phyloP scores from a whole-genome alignment of 768 basidiomycete genomes.

The Xanthoconium purpureum region DNA sequence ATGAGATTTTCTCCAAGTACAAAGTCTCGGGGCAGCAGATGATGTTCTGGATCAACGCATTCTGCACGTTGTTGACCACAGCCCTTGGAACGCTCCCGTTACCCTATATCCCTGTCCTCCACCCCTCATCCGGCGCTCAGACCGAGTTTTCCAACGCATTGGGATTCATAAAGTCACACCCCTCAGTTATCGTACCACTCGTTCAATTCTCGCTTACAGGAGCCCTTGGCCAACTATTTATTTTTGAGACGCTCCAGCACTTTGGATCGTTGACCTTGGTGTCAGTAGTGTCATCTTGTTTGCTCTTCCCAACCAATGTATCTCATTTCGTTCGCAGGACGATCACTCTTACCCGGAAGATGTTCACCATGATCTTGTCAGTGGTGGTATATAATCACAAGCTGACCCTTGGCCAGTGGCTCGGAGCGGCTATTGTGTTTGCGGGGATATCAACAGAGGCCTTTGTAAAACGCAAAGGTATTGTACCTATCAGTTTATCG shows the following conservation, averaged over 20 bases:
- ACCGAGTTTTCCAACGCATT: constrained; percentile 69
- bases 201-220: constrained; percentile 86
- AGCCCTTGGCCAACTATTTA: constrained; percentile 94
- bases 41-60: constrained; percentile 98
- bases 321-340: constrained; percentile 49
- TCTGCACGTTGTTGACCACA: constrained; percentile 73
- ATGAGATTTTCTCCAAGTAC: constrained; percentile 86
- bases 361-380: constrained; percentile 97
- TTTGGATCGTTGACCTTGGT: constrained; percentile 88
- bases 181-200: constrained; percentile 68
- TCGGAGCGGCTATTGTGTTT: constrained; percentile 89
- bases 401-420: constrained; percentile 84
- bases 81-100: constrained; percentile 71
- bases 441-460: constrained; percentile 95
- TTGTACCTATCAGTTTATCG: constrained; percentile 16
- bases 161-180: constrained; percentile 74
- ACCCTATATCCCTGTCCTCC: constrained; percentile 78
- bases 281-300: constrained; percentile 44
- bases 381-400: constrained; percentile 89
- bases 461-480: constrained; percentile 84
- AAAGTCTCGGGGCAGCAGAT: constrained; percentile 88
- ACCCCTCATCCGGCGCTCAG: constrained; percentile 57
- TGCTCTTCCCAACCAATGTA: background rate
- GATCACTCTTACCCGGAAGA: constrained; percentile 92
- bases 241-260: constrained; percentile 92